Evolutionary conservation across 192 early-diverging fungal species (phyloP).

Genomic region (Gigaspora rosea): DNA sequence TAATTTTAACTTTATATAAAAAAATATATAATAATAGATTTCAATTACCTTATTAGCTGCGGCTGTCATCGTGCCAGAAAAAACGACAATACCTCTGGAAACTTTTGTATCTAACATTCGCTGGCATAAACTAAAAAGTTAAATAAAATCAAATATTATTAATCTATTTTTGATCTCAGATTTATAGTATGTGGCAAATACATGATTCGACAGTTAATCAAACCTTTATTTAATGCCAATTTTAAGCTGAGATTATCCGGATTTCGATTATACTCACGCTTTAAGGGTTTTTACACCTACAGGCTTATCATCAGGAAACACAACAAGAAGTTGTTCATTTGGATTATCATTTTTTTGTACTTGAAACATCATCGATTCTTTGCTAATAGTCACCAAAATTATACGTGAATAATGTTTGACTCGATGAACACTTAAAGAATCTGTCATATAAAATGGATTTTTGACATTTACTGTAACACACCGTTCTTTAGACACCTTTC

Average conservation of each 20-base stretch:
- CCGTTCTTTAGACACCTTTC: no score
- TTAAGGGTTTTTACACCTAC: constrained; percentile 91
- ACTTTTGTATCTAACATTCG: constrained; percentile 85
- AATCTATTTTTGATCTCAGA: no score
- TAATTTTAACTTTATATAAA: neutral
- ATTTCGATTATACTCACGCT: no score
- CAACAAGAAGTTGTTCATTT: constrained; percentile 83
- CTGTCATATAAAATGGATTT: neutral
- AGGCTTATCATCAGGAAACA: constrained; percentile 87
- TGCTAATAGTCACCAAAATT: constrained; percentile 45
- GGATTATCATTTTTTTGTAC: constrained; percentile 81
- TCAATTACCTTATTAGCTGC: constrained; percentile 82
- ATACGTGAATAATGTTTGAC: constrained; percentile 5
- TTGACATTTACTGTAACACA: constrained; percentile 71
- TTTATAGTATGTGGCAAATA: no score
- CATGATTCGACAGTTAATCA: no score
- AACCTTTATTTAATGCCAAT: no score
- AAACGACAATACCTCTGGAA: constrained; percentile 85
- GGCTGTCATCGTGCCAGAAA: constrained; percentile 80
- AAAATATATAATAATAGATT: no score
- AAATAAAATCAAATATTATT: constrained; percentile 31
- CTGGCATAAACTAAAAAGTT: constrained; percentile 56
- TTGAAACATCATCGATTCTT: constrained; percentile 78
- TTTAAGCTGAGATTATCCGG: no score
- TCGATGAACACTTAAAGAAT: neutral